phyloP scores from a whole-genome alignment of 176 grass and related monocot genomes.

The Bothriochloa decipiens region DNA sequence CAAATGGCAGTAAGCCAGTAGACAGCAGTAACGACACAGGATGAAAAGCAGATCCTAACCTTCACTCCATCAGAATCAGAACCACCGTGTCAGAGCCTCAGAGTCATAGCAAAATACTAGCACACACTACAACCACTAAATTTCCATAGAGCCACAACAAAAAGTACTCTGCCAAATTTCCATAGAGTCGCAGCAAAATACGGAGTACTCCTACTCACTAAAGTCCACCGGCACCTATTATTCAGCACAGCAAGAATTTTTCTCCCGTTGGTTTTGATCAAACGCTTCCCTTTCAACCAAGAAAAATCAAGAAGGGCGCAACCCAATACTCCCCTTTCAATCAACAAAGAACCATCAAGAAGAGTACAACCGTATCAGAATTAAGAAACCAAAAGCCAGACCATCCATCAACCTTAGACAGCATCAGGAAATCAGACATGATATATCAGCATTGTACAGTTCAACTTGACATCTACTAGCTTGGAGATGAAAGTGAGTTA shows the following conservation, averaged over 20 bases:
- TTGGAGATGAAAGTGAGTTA: neutral
- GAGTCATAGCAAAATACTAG: no score
- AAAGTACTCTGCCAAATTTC: no score
- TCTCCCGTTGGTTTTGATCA: neutral
- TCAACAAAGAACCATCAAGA: neutral
- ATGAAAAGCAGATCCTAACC: no score
- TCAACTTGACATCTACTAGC: neutral
- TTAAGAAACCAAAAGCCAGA: neutral
- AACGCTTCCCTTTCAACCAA: no score
- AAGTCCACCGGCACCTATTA: neutral
- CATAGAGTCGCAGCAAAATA: no score
- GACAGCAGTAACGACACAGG: no score
- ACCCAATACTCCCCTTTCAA: neutral
- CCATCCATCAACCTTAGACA: neutral
- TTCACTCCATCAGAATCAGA: no score
- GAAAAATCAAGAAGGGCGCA: no score
- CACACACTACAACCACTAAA: neutral
- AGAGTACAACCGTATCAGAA: neutral
- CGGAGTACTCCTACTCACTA: no score
- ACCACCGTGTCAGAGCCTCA: no score
- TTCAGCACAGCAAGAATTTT: conserved; percentile 1
- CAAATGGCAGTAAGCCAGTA: no score
- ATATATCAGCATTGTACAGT: neutral
- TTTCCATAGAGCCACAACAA: neutral
- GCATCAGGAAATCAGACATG: neutral